These are phyloP conservation scores for Pigoraptor vietnamica DNA, from an alignment of 78 protist genomes.

Conservation along the genomic window DNA sequence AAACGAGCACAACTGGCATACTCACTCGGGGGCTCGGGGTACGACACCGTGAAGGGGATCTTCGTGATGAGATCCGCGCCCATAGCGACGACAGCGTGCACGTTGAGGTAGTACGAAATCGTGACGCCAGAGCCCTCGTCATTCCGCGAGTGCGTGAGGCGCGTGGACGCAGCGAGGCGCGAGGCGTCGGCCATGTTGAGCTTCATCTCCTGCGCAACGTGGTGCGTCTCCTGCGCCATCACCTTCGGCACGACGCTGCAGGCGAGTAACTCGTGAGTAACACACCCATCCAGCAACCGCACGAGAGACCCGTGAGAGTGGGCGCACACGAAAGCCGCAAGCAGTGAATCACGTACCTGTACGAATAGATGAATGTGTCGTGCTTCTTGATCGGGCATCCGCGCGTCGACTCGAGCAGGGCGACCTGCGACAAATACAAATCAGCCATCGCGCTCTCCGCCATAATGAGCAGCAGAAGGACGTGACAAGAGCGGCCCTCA, in stretches of 20 bases:
- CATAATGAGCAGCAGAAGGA: too few species aligned
- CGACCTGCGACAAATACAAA: not conserved
- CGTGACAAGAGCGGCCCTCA: not conserved
- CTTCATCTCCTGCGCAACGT: constrained; percentile 2
- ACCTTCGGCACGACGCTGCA: constrained; percentile 2
- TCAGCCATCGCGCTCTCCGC: not conserved
- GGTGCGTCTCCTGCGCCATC: constrained; percentile 7
- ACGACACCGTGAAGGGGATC: not conserved
- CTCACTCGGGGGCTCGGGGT: not conserved
- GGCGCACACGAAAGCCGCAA: not conserved
- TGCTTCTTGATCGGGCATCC: constrained; percentile 9
- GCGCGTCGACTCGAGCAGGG: constrained; percentile 1
- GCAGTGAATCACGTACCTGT: not conserved
- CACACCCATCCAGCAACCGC: not conserved
- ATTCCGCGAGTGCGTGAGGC: not conserved
- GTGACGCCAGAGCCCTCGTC: not conserved
- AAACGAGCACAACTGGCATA: too few species aligned
- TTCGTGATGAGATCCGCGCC: constrained; percentile 1
- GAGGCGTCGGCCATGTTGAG: constrained; percentile 6
- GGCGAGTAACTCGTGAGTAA: not conserved
- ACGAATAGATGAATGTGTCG: not conserved
- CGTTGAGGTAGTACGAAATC: not conserved
- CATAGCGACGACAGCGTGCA: constrained; percentile 1
- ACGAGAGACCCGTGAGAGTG: too few species aligned
- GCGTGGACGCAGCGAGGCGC: constrained; percentile 1